Base-by-base conservation (phyloP, 73 alveolate genomes). In the Uronychia setigera region DNA sequence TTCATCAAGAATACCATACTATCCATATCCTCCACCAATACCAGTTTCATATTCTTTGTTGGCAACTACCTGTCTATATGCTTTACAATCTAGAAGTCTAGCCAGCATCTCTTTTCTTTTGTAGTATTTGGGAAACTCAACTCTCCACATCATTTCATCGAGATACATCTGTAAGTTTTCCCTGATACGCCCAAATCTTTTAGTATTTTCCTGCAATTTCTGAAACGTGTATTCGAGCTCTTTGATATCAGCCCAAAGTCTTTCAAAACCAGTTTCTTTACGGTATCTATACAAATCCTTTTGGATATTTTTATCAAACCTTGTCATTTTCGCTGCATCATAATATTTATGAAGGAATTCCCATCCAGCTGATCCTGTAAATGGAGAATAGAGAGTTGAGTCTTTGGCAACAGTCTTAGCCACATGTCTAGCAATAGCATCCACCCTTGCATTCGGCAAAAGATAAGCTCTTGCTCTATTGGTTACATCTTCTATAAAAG, bases 91-190 rank as follows among this genome's bases (percentile, higher is more conserved):
- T 27, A 85, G 81, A 0, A 81, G 34, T 31, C 31, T 29, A 1
- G 57, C 0, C n/a, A 85, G 57, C 77, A 35, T 77, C 74, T 32
- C 59, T 35, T 78, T 1, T 35, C 79, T 76, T 77, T 77, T 58
- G 31, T 76, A 80, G 1, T 77, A 30, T 0, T 86, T 85, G 0
- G 85, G 60, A 46, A 60, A 32, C 59, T 85, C 74, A 25, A 77
- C 78, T n/a, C 84, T 33, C 91, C 91, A 85, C 58, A 77, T 78
- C 84, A 85, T 77, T 32, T 85, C 91, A 77, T 78, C 91, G 11
- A 85, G n/a, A 32, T 85, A 78, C 80, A 75, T 29, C 59, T 85
- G 81, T 27, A 85, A 59, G 74, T 77, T 82, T 26, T 74, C 35
- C 60, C 78, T 85, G 46, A 85, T 77, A 33, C 77, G 76, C 67